Percentiles rank a stretch among this genome's conserved stretches.
phyloP scores from a whole-genome alignment of 139 green algal species.

The Coccomyxa sp. region DNA sequence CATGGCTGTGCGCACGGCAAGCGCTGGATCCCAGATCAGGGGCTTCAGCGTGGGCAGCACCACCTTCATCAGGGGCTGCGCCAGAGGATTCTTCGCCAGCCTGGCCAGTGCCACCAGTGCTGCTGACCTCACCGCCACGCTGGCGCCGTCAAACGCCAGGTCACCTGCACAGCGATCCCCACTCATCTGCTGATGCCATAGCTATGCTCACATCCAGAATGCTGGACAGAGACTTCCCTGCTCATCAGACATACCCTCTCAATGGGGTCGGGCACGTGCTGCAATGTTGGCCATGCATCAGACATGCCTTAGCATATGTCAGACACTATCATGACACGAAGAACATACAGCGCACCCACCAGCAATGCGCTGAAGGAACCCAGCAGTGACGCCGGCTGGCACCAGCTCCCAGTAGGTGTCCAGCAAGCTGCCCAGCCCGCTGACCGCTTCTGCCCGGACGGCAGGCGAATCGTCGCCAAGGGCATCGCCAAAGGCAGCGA shows the following conservation, averaged over 20 bases:
- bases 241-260: too few relatives aligned
- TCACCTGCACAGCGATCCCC: constrained; percentile 36
- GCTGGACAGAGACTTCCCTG: too few relatives aligned
- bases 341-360: constrained; percentile 17
- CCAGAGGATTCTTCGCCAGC: constrained; percentile 65
- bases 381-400: constrained; percentile 50
- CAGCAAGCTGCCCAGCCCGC: constrained; percentile 50
- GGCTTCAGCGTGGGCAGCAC: constrained; percentile 46
- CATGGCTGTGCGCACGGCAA: constrained; percentile 53
- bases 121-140: constrained; percentile 40
- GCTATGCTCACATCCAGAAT: too few relatives aligned
- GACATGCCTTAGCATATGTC: not conserved
- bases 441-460: constrained; percentile 56
- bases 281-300: too few relatives aligned
- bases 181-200: too few relatives aligned
- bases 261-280: too few relatives aligned
- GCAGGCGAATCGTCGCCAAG: constrained; percentile 58
- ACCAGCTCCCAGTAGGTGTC: constrained; percentile 83
- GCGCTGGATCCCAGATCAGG: constrained; percentile 46
- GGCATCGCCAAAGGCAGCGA: constrained; percentile 31
- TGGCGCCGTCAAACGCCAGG: constrained; percentile 57
- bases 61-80: constrained; percentile 64
- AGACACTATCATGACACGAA: not conserved
- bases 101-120: constrained; percentile 53
- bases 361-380: constrained; percentile 52